Conservation (phyloP, 345 rosid species). For the Salix purpurea region DNA sequence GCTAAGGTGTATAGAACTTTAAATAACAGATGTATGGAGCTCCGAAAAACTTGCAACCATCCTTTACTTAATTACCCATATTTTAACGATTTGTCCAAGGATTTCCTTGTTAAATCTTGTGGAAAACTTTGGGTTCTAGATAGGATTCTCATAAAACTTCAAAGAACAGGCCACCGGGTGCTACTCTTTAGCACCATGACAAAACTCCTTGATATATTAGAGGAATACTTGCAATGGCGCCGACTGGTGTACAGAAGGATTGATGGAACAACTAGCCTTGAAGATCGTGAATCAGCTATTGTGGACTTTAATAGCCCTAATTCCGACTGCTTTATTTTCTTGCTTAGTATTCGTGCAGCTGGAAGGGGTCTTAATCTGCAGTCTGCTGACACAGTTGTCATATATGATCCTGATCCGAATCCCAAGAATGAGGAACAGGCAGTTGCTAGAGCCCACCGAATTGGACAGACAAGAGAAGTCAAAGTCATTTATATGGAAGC, state of each 20-base stretch:
- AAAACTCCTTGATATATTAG: constrained; percentile 93
- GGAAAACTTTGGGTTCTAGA: constrained; percentile 97
- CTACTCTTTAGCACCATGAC: constrained; percentile 99
- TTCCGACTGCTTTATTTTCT: constrained; percentile 91
- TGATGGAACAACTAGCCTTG: constrained; percentile 98
- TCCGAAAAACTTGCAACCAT: constrained; percentile 93
- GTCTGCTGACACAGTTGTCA: constrained; percentile 95
- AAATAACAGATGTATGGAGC: constrained; percentile 99
- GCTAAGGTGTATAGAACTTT: constrained; percentile 67
- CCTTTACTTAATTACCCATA: constrained; percentile 97
- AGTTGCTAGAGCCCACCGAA: constrained; percentile 99
- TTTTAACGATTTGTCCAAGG: constrained; percentile 79
- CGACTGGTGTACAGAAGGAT: constrained; percentile 84
- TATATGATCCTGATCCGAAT: constrained; percentile 99
- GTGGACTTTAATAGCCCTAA: constrained; percentile 83
- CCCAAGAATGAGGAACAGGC: constrained; percentile 99
- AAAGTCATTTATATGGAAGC: constrained; percentile 99
- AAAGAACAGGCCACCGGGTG: constrained; percentile 91
- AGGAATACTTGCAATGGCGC: constrained; percentile 97
- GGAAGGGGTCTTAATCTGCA: constrained; percentile 99
- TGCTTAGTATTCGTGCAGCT: constrained; percentile 98
- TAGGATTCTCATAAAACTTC: constrained; percentile 89
- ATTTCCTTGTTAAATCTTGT: constrained; percentile 87
- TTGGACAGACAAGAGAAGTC: constrained; percentile 96
- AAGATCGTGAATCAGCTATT: constrained; percentile 99